Conservation (phyloP, 83 land plant species). For the Picea engelmannii region DNA sequence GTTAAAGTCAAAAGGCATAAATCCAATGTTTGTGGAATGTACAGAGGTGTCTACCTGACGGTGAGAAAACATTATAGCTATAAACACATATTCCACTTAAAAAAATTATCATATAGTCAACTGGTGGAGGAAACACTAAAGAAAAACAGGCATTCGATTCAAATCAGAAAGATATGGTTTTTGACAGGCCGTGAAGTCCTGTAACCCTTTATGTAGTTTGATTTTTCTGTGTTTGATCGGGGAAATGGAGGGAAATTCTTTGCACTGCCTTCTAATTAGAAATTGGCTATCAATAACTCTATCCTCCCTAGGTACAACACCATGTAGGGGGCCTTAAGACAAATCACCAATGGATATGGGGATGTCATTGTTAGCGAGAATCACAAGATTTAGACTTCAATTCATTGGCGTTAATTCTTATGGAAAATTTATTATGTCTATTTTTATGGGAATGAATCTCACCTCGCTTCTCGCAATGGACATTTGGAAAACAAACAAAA, state of each 20-base stretch:
- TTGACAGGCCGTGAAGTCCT: neutral
- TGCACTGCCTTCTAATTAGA: slow-evolving; percentile 10
- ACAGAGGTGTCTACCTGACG: no score
- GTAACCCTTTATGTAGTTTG: no score
- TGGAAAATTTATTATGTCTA: slow-evolving; percentile 6
- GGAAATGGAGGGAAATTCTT: neutral
- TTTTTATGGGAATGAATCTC: slow-evolving; percentile 7
- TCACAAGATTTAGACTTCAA: neutral
- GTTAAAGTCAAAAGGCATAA: no score
- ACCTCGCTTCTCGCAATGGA: neutral
- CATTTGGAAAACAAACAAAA: slow-evolving; percentile 18
- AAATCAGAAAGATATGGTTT: no score
- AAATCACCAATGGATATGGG: neutral
- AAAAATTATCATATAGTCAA: no score
- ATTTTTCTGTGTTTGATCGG: neutral
- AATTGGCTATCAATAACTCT: neutral
- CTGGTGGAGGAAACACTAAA: no score
- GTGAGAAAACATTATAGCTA: no score
- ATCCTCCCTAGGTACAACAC: neutral
- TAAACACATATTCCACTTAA: no score
- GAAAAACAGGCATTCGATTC: no score
- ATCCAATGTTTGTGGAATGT: no score
- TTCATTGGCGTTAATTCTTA: slow-evolving; percentile 1
- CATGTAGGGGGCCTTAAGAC: neutral
- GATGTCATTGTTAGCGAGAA: slow-evolving; percentile 8